These are phyloP conservation scores for Sutorius australiensis DNA, from an alignment of 768 basidiomycete genomes.

Conservation along the genomic window DNA sequence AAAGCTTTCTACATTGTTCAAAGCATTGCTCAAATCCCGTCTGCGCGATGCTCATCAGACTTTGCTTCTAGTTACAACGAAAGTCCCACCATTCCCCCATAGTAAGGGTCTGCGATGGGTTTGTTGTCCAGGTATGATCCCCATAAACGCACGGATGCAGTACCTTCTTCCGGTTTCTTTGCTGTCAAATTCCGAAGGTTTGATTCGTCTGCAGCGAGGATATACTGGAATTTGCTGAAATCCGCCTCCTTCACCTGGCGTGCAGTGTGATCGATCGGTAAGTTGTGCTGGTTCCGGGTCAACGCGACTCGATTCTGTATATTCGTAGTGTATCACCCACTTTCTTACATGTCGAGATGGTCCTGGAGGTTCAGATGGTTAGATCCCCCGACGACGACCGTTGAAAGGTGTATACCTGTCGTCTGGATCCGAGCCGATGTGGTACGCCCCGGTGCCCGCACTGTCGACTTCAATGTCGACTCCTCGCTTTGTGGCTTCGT, in stretches of 20 bases:
- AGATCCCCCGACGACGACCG: not conserved
- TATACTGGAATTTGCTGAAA: no score
- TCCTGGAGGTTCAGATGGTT: conserved; percentile 39
- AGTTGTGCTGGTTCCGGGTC: conserved; percentile 49
- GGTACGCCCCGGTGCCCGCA: conserved; percentile 83
- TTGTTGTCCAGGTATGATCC: conserved; percentile 70
- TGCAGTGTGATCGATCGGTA: conserved; percentile 67
- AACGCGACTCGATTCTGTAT: not conserved
- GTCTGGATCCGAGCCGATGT: conserved; percentile 81
- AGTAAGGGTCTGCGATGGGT: conserved; percentile 84
- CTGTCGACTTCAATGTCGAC: conserved; percentile 73
- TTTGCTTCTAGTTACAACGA: not conserved
- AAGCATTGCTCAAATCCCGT: no score
- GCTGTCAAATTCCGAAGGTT: conserved; percentile 64
- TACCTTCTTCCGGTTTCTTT: conserved; percentile 49
- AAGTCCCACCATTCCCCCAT: conserved; percentile 56
- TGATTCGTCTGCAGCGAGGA: conserved; percentile 78
- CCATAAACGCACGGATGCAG: conserved; percentile 82
- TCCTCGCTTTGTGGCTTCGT: conserved; percentile 63
- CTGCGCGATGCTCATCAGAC: conserved; percentile 4
- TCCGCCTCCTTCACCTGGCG: no score
- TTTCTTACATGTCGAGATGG: conserved; percentile 67
- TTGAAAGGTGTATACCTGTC: conserved; percentile 48
- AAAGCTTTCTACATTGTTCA: conserved; percentile 67
- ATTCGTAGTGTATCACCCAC: conserved; percentile 31